A percentile compares a stretch with the other conserved stretches of the same genome.
phyloP scores from a whole-genome alignment of 257 asterid species.

The Sherardia arvensis region DNA sequence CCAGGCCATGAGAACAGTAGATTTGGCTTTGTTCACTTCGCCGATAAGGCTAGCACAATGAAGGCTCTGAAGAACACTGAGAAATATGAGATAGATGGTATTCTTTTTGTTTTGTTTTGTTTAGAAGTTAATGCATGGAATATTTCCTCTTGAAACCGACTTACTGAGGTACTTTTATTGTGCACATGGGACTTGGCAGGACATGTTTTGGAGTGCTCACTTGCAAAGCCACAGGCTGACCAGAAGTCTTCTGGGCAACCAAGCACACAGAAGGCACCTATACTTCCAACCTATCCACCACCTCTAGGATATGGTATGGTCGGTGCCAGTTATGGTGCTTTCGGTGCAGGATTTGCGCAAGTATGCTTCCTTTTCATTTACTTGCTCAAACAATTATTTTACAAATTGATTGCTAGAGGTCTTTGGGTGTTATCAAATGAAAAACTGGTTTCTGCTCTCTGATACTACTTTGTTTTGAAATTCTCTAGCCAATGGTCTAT shows the following conservation, averaged over 20 bases:
- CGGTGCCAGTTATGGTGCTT: conserved; percentile 71
- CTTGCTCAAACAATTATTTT: conserved; percentile 6
- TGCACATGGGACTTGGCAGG: conserved; percentile 36
- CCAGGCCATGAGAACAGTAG: conserved; percentile 92
- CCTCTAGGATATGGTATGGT: conserved; percentile 73
- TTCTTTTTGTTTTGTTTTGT: conserved; percentile 6
- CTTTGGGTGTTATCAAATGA: not conserved
- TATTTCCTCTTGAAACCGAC: conserved; percentile 6
- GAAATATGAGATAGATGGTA: conserved; percentile 86
- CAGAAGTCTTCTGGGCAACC: conserved; percentile 57
- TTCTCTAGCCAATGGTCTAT: conserved; percentile 59
- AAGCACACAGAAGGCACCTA: conserved; percentile 44
- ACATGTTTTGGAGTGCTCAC: conserved; percentile 87
- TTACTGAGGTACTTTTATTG: conserved; percentile 12
- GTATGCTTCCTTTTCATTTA: conserved; percentile 27
- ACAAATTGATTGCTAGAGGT: not conserved
- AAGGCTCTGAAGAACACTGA: conserved; percentile 87
- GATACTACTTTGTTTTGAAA: not conserved
- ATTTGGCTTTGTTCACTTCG: conserved; percentile 90
- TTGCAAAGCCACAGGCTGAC: conserved; percentile 95
- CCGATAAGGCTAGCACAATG: conserved; percentile 83
- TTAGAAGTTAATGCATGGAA: conserved; percentile 5
- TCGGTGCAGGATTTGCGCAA: conserved; percentile 64
- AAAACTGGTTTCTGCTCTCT: not conserved
- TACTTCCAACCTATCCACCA: conserved; percentile 69